phyloP scores from a whole-genome alignment of 2,329 filamentous ascomycete species.

The Hypoxylon sp. region DNA sequence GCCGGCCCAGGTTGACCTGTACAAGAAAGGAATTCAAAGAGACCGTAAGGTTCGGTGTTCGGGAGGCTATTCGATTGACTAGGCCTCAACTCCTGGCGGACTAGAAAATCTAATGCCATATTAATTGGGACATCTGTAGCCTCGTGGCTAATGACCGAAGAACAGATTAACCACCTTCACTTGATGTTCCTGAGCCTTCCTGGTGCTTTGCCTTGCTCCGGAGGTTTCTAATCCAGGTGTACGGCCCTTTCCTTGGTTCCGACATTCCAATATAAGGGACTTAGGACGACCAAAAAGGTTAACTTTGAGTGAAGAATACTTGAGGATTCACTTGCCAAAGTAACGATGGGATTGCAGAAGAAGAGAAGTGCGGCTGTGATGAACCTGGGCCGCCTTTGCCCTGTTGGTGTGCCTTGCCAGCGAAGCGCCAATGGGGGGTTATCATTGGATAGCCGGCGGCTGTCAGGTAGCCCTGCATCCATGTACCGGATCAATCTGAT shows the following conservation, averaged over 20 bases:
- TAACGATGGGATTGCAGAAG: not conserved
- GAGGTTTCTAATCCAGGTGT: not conserved
- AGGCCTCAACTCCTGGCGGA: not conserved
- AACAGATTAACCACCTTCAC: not conserved
- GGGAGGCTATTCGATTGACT: not conserved
- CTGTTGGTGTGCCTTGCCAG: not conserved
- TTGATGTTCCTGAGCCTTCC: not conserved
- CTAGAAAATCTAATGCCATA: not conserved
- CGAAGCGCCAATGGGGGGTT: not conserved
- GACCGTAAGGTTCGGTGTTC: not conserved
- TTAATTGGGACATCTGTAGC: not conserved
- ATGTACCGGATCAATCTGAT: not conserved
- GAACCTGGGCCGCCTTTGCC: not conserved
- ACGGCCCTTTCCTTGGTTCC: not conserved
- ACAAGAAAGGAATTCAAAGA: slow-evolving; percentile 12
- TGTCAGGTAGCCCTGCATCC: not conserved
- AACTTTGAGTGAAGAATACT: not conserved
- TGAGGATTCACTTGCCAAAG: not conserved
- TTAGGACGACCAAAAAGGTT: not conserved
- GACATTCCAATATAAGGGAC: not conserved
- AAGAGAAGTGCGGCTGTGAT: not conserved
- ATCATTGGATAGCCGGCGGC: not conserved
- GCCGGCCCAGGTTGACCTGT: not conserved
- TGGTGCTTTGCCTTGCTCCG: not conserved
- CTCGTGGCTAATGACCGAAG: not conserved